Evolutionary conservation across 1,139 yeast genomes (phyloP), one percentile per base, ranked within the genome.

Genomic region (Blastobotrys apis): DNA sequence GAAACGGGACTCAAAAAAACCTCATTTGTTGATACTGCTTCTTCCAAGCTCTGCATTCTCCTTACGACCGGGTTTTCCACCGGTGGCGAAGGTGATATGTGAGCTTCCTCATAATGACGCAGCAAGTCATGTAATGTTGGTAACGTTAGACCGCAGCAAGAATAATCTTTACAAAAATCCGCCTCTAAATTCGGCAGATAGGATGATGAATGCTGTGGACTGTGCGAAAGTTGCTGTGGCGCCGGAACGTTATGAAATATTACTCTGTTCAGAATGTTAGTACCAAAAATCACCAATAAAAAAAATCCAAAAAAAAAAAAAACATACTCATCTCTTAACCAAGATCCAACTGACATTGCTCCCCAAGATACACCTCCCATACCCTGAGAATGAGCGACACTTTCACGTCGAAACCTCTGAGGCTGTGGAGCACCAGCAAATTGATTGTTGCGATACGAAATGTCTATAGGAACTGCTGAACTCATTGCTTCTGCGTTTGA

Each of bases 301-400:
- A 27, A 33, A 37, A 22, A 25, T 21, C 38, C 25, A 31, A 19
- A 15, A 23, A 29, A 16, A 13, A 20, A 22, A 38, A 77, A 19
- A 31, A 86, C 95, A 64, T 55, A 60, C 64, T 92, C 98, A 62
- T 92, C 97, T 62, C 88, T 84, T 33, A 92, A 72, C 97, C 97
- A 92, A 19, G 94, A 82, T 9, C 97, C 97, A 37, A 92, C 90
- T 20, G 95, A 84, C 48, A 88, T 80, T 2, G 95, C 88, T 21
- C 97, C 97, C 96, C 97, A 92, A n/a, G 95, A 83, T 31, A 92
- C 85, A 42, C 97, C 97, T 34, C 97, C 97, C 81, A 90, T 85
- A 8, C 97, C 97, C 63, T 87, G 96, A 2, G 95, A 84, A 64
- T 90, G 97, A 20, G 97, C 97, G 48, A 92, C 81, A 49, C 90